Conservation (phyloP, 148 eudicot genomes). For the Chenopodium suecicum region DNA sequence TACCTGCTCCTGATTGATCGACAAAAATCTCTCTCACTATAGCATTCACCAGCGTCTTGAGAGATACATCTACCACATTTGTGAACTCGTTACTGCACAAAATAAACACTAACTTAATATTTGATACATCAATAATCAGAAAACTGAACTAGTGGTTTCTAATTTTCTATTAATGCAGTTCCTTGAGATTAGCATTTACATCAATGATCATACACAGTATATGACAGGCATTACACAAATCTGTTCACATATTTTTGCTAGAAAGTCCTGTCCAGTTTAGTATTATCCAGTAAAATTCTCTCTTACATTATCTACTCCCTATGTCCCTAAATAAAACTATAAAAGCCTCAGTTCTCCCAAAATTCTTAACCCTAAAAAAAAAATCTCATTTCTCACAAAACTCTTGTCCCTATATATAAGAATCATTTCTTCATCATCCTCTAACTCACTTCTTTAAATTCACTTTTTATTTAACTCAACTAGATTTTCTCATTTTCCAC, state of each 20-base stretch:
- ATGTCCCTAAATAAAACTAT: no score
- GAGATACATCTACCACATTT: slow-evolving; percentile 60
- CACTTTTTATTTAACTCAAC: no score
- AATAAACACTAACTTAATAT: not conserved
- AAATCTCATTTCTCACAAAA: no score
- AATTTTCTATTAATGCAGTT: not conserved
- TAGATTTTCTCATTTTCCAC: no score
- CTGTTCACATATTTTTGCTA: not conserved
- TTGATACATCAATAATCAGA: not conserved
- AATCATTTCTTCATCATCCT: no score
- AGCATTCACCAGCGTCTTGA: slow-evolving; percentile 52
- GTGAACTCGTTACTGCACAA: slow-evolving; percentile 73
- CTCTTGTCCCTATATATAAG: no score
- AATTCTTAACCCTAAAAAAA: no score
- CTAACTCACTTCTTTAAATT: no score
- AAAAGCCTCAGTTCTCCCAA: not conserved
- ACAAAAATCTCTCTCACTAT: slow-evolving; percentile 51
- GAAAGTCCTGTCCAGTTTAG: not conserved
- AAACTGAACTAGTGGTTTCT: not conserved
- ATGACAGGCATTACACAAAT: not conserved
- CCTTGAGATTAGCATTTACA: not conserved
- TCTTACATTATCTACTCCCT: no score
- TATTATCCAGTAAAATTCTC: not conserved
- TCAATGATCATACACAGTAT: not conserved
- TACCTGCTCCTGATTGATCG: slow-evolving; percentile 46